phyloP scores from a whole-genome alignment of 148 eudicot species.

The Amaranthus palmeri region DNA sequence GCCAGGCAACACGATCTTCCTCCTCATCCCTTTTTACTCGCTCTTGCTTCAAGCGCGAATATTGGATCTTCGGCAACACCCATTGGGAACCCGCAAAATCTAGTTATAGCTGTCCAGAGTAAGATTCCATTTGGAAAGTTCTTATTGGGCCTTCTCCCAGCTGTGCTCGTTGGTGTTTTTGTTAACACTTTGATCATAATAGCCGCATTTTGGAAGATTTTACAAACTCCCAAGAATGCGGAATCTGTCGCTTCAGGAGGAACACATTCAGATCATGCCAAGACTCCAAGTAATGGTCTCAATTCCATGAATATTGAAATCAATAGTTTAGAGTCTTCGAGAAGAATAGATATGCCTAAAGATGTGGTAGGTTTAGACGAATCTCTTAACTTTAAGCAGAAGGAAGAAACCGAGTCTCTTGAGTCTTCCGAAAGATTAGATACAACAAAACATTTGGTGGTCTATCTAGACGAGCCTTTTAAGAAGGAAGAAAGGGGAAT shows the following conservation, averaged over 20 bases:
- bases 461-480: constrained; percentile 6
- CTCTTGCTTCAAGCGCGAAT: constrained; percentile 87
- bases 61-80: constrained; percentile 89
- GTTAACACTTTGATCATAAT: constrained; percentile 46
- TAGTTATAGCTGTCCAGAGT: constrained; percentile 43
- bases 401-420: constrained; percentile 31
- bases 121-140: constrained; percentile 42
- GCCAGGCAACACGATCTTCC: constrained; percentile 82
- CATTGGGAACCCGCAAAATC: constrained; percentile 57
- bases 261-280: constrained; percentile 21
- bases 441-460: constrained; percentile 34
- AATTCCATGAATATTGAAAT: constrained; percentile 37
- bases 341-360: constrained; percentile 35
- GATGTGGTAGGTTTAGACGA: constrained; percentile 23
- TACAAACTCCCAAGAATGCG: constrained; percentile 60
- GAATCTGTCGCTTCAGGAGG: constrained; percentile 51
- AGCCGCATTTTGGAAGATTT: constrained; percentile 65
- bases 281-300: constrained; percentile 40
- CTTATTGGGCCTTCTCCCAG: constrained; percentile 33
- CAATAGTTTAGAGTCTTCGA: constrained; percentile 29
- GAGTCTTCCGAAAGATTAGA: constrained; percentile 35
- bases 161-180: constrained; percentile 49
- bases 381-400: constrained; percentile 7
- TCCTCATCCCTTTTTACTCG: constrained; percentile 77
- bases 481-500: constrained; percentile 25